phyloP scores from a whole-genome alignment of 495 filamentous ascomycete species.

The Neurospora terricola region DNA sequence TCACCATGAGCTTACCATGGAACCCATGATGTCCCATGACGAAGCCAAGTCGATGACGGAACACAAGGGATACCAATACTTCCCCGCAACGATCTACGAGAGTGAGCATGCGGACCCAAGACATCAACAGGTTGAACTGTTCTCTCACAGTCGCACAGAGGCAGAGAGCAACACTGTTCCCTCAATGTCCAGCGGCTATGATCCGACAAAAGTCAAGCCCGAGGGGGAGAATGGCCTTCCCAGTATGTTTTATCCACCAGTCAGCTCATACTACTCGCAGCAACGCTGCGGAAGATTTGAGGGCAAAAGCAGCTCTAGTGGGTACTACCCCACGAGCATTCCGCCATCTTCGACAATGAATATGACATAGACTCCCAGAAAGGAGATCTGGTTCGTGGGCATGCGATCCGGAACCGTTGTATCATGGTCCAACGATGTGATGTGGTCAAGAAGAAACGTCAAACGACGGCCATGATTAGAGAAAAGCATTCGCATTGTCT shows the following conservation, averaged over 20 bases:
- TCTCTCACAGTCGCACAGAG: constrained; percentile 27
- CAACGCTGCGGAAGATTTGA: constrained; percentile 32
- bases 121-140: constrained; percentile 34
- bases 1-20: constrained; percentile 33
- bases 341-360: constrained; percentile 21
- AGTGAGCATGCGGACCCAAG: constrained; percentile 22
- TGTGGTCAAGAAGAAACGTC: not conserved
- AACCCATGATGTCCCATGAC: constrained; percentile 35
- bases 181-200: constrained; percentile 15
- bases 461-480: not conserved
- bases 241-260: constrained; percentile 29
- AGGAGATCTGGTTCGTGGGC: not conserved
- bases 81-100: constrained; percentile 36
- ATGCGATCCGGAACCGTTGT: not conserved
- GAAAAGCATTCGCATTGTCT: not conserved
- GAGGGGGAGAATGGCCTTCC: constrained; percentile 33
- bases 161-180: constrained; percentile 19
- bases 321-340: constrained; percentile 35
- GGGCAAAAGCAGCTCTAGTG: constrained; percentile 31
- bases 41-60: constrained; percentile 35
- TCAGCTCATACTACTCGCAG: constrained; percentile 23
- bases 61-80: constrained; percentile 38
- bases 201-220: constrained; percentile 32
- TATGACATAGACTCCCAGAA: constrained; percentile 8
- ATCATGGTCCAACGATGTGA: not conserved